phyloP scores from a whole-genome alignment of 352 stramenopile genomes.

The Thalassiosira mediterranea region DNA sequence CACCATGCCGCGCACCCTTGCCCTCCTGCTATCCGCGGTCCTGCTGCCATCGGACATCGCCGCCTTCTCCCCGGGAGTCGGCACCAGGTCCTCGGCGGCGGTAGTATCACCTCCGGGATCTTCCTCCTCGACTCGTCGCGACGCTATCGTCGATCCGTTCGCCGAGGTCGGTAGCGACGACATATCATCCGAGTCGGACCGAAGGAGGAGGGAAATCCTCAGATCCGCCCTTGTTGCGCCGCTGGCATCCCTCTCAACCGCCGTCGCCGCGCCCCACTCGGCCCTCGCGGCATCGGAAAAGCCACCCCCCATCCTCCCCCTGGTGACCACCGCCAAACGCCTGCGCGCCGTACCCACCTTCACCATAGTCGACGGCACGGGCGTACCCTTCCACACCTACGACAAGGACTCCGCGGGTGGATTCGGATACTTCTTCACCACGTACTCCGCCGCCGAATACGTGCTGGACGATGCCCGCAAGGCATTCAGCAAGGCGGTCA shows the following conservation, averaged over 20 bases:
- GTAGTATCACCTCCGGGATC: no score
- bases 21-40: no score
- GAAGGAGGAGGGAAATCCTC: conserved; percentile 4
- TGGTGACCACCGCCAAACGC: conserved; percentile 25
- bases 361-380: conserved; percentile 71
- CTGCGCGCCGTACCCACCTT: conserved; percentile 61
- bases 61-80: no score
- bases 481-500: conserved; percentile 56
- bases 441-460: conserved; percentile 60
- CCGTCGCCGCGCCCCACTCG: background rate
- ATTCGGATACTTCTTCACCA: conserved; percentile 79
- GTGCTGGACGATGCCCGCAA: conserved; percentile 61
- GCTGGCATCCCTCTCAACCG: background rate
- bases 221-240: conserved; percentile 11
- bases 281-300: conserved; percentile 18
- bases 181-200: no score
- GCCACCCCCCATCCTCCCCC: conserved; percentile 39
- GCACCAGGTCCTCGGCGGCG: no score
- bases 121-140: background rate
- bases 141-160: no score
- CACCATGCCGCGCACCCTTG: no score
- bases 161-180: no score
- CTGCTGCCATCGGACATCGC: no score
- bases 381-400: conserved; percentile 75
- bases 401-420: conserved; percentile 75